These are phyloP conservation scores for Leavenworthia alabamica DNA, from an alignment of 345 rosid species.

Conservation along the genomic window DNA sequence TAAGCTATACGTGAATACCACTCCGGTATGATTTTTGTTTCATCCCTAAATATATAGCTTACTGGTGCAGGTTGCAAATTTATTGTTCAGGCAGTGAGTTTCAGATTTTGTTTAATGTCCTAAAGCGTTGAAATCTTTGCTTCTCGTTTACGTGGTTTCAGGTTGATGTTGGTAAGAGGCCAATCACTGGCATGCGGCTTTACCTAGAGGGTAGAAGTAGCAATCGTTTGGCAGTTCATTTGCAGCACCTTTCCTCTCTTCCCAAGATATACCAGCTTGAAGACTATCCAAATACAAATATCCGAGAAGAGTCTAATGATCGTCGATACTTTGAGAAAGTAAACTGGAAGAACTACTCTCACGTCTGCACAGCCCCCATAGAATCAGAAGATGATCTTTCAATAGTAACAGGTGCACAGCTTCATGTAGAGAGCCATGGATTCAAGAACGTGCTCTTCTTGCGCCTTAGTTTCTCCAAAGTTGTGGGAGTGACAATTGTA, in stretches of 20 bases:
- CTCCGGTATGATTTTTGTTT: constrained; percentile 45
- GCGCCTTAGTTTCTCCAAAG: constrained; percentile 66
- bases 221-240: constrained; percentile 71
- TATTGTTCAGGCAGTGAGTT: not conserved
- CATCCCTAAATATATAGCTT: not conserved
- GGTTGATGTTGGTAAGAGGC: constrained; percentile 97
- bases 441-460: constrained; percentile 79
- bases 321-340: constrained; percentile 83
- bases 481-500: constrained; percentile 45
- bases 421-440: constrained; percentile 79
- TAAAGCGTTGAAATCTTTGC: constrained; percentile 5
- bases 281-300: constrained; percentile 55
- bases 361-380: constrained; percentile 84
- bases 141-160: constrained; percentile 26
- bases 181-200: constrained; percentile 89
- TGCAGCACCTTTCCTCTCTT: constrained; percentile 95
- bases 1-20: constrained; percentile 77
- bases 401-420: constrained; percentile 83
- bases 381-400: constrained; percentile 76
- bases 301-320: constrained; percentile 44
- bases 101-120: constrained; percentile 4
- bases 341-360: constrained; percentile 90
- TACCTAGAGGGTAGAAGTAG: constrained; percentile 90
- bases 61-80: not conserved
- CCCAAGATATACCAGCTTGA: constrained; percentile 74